These are phyloP conservation scores for Trichoderma koningiopsis DNA, from an alignment of 2,329 filamentous ascomycete genomes.

Conservation along the genomic window DNA sequence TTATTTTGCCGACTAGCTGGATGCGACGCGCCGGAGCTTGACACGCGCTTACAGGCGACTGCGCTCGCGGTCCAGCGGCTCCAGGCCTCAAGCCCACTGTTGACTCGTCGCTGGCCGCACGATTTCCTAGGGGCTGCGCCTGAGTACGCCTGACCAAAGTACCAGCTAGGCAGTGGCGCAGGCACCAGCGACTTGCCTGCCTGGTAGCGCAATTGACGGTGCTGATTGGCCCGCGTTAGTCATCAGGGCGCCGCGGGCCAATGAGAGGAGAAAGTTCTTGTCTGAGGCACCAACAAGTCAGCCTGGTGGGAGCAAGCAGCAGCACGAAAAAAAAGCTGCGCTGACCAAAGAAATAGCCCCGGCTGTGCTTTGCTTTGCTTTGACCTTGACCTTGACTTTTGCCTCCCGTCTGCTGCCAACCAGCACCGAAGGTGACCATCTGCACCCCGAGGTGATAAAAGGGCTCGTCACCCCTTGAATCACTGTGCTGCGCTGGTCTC, in stretches of 20 bases:
- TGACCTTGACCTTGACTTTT: conserved; percentile 30
- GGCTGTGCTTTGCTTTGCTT: conserved; percentile 29
- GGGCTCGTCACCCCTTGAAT: conserved; percentile 31
- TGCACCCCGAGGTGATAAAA: conserved; percentile 35
- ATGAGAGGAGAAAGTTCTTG: conserved; percentile 37
- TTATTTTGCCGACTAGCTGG: conserved; percentile 1
- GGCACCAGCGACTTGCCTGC: conserved; percentile 37
- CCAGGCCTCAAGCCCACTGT: neutral
- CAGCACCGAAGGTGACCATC: conserved; percentile 27
- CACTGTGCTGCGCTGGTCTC: conserved; percentile 30
- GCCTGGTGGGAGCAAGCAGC: conserved; percentile 22
- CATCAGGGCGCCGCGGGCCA: conserved; percentile 33
- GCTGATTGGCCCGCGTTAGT: conserved; percentile 38
- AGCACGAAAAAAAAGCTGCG: conserved; percentile 39
- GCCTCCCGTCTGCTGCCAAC: conserved; percentile 29
- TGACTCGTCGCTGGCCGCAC: neutral
- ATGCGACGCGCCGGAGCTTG: conserved; percentile 27
- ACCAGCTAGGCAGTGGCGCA: conserved; percentile 31
- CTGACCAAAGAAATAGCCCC: conserved; percentile 26
- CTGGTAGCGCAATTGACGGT: conserved; percentile 28
- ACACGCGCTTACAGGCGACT: conserved; percentile 18
- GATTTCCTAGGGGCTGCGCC: conserved; percentile 6
- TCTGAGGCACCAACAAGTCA: conserved; percentile 42
- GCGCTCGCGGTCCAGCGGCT: conserved; percentile 20
- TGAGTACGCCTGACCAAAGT: conserved; percentile 34